A percentile compares a stretch with the other conserved stretches of the same genome.
These are phyloP conservation scores for Dactylellina sp. DNA, from an alignment of 2,329 filamentous ascomycete species.

Conservation along the genomic window DNA sequence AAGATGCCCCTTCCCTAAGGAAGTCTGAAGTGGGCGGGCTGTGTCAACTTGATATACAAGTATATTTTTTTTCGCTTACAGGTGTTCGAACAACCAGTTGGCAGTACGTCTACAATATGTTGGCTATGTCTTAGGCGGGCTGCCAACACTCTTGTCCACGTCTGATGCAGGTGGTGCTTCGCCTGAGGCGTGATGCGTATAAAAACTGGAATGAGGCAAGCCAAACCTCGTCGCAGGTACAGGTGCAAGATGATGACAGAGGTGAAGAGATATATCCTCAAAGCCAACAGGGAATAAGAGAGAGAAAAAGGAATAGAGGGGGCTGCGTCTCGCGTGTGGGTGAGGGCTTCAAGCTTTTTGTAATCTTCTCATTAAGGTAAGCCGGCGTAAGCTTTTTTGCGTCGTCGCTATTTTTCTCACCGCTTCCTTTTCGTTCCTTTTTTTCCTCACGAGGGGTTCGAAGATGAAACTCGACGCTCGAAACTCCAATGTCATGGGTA, in stretches of 20 bases:
- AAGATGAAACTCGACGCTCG: conserved; percentile 55
- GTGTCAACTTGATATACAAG: conserved; percentile 36
- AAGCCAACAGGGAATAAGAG: conserved; percentile 36
- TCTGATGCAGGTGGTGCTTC: conserved; percentile 38
- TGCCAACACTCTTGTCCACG: conserved; percentile 36
- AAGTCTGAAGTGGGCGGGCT: conserved; percentile 34
- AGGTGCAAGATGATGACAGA: conserved; percentile 48
- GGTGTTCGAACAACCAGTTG: conserved; percentile 24
- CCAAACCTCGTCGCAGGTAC: conserved; percentile 38
- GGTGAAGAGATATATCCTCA: conserved; percentile 40
- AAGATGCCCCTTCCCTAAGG: conserved; percentile 48
- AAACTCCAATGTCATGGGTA: conserved; percentile 56
- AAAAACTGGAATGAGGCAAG: conserved; percentile 45
- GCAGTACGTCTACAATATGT: conserved; percentile 34
- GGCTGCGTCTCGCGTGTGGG: conserved; percentile 55
- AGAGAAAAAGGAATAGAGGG: conserved; percentile 55
- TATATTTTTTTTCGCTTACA: conserved; percentile 17
- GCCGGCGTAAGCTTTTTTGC: conserved; percentile 50
- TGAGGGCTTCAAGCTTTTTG: conserved; percentile 54
- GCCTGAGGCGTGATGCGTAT: too few relatives aligned
- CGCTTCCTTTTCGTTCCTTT: conserved; percentile 49
- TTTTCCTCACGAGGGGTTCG: conserved; percentile 53
- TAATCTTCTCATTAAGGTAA: conserved; percentile 49
- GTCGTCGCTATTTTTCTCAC: conserved; percentile 51
- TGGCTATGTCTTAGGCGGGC: conserved; percentile 38